Percentiles rank a stretch among this genome's conserved stretches.
These are phyloP conservation scores for Sporothrix protearum DNA, from an alignment of 2,329 filamentous ascomycete species.

Conservation along the genomic window DNA sequence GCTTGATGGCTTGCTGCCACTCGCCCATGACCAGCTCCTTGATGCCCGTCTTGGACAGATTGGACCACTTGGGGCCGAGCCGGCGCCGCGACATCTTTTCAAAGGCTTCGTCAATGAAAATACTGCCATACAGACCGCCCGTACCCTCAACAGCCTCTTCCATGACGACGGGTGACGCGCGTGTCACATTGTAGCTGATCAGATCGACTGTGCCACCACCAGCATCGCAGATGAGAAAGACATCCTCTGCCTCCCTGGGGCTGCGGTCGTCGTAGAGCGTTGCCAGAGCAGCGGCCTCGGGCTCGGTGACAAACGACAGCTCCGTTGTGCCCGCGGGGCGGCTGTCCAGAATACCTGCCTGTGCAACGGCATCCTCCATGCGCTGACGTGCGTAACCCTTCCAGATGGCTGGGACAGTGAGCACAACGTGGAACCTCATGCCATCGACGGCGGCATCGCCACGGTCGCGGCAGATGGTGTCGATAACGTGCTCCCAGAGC, in stretches of 20 bases:
- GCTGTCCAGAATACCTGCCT: slow-evolving; percentile 38
- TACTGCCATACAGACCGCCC: slow-evolving; percentile 49
- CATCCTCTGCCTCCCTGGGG: slow-evolving; percentile 27
- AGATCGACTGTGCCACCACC: slow-evolving; percentile 41
- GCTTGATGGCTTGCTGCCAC: slow-evolving; percentile 39
- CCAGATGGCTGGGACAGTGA: slow-evolving; percentile 48
- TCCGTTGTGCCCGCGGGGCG: slow-evolving; percentile 33
- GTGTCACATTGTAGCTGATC: slow-evolving; percentile 48
- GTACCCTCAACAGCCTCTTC: slow-evolving; percentile 49
- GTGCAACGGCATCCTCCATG: slow-evolving; percentile 38
- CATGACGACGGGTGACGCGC: slow-evolving; percentile 38
- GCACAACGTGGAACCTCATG: slow-evolving; percentile 38
- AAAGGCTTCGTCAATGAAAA: slow-evolving; percentile 50
- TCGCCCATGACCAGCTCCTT: slow-evolving; percentile 45
- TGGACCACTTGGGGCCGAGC: slow-evolving; percentile 45
- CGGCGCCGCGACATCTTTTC: slow-evolving; percentile 44
- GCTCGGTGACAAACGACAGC: slow-evolving; percentile 41
- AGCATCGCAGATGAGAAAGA: slow-evolving; percentile 34
- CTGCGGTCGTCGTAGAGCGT: slow-evolving; percentile 36
- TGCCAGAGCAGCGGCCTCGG: slow-evolving; percentile 45
- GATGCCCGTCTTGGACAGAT: slow-evolving; percentile 42
- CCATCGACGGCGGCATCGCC: slow-evolving; percentile 22
- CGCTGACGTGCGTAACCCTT: slow-evolving; percentile 37
- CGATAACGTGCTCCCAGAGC: slow-evolving; percentile 36
- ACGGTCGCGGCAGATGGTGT: slow-evolving; percentile 30